Base-by-base conservation (phyloP, 768 basidiomycete genomes). In the Leccinum obscurum region DNA sequence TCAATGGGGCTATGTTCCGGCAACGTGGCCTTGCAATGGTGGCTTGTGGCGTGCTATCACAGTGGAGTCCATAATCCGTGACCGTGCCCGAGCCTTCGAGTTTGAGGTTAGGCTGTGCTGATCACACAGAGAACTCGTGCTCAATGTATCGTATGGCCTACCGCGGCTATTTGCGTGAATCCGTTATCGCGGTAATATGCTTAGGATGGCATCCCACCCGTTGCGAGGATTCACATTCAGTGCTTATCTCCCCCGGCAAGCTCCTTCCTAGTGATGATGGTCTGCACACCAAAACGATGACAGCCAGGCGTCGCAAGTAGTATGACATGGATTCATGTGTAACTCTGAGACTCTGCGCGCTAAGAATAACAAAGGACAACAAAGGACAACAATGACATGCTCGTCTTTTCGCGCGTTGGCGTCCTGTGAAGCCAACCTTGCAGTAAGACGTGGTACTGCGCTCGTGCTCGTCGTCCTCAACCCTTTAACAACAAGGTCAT, bases 401-500 rank as follows among this genome's bases (percentile, higher is more conserved):
- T 66, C 51, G 65, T 61, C 60, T 62, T 67, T 68, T 66, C 57
- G 35, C 28, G 64, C 39, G 55, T 41, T 39, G 39, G 65, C 65
- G 63, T 32, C 60, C 14, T 69, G 54, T 46, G 5, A 46, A 63
- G 22, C n/a, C 56, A 60, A 60, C 56, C 56, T 49, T 64, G 51
- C 58, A 46, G 59, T 56, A 35, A 63, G 49, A 54, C 41, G 51
- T 60, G 61, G 63, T 56, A 35, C 55, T 58, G 59, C 51, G 54
- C 69, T 66, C 48, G 61, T 61, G 50, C 62, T 66, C 56, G 56
- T 52, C 55, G 52, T 62, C 55, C 28, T 55, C 17, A 52, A 55
- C 57, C 30, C 57, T 60, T 10, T 34, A 52, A 62, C 51, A 57
- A 64, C 41, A 24, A 39, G 62, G 66, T 37, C 59, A 90, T 90